A percentile compares a stretch with the other conserved stretches of the same genome.
Conservation (phyloP, 2,329 filamentous ascomycete genomes). For the Immersiporthe knoxdaviesiana region DNA sequence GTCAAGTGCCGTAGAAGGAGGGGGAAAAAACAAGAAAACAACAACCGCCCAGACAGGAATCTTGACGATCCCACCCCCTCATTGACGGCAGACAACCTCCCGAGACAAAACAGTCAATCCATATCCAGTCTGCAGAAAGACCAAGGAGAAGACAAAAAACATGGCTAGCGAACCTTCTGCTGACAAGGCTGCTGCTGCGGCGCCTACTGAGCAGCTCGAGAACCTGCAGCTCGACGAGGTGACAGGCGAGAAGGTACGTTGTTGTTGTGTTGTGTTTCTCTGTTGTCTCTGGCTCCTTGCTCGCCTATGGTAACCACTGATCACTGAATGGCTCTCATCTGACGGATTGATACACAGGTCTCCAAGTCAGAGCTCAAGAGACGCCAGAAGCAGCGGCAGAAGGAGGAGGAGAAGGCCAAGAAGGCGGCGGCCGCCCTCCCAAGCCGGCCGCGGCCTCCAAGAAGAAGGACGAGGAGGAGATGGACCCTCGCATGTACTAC, state of each 20-base stretch:
- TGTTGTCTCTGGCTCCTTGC: neutral
- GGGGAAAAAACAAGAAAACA: neutral
- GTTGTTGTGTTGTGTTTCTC: neutral
- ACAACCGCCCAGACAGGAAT: neutral
- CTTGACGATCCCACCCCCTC: neutral
- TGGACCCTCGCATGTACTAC: conserved; percentile 75
- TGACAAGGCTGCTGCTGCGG: conserved; percentile 31
- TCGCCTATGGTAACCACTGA: neutral
- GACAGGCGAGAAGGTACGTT: conserved; percentile 74
- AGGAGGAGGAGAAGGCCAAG: conserved; percentile 85
- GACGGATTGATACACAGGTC: conserved; percentile 42
- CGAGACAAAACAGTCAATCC: conserved; percentile 15
- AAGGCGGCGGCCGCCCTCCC: conserved; percentile 66
- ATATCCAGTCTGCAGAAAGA: conserved; percentile 2
- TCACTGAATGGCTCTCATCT: conserved; percentile 14
- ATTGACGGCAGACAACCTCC: neutral
- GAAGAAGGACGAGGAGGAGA: conserved; percentile 63
- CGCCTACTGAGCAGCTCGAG: conserved; percentile 58
- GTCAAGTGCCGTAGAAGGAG: neutral
- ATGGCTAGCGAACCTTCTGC: conserved; percentile 32
- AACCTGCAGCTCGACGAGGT: conserved; percentile 89
- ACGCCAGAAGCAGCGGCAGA: conserved; percentile 87
- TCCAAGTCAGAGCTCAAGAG: conserved; percentile 94
- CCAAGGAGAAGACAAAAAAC: conserved; percentile 12
- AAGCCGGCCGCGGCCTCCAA: conserved; percentile 53